Percentiles rank a stretch among this genome's conserved stretches.
Evolutionary conservation across 164 flowering plant species (phyloP).

Genomic region (Umbilicus rupestris): DNA sequence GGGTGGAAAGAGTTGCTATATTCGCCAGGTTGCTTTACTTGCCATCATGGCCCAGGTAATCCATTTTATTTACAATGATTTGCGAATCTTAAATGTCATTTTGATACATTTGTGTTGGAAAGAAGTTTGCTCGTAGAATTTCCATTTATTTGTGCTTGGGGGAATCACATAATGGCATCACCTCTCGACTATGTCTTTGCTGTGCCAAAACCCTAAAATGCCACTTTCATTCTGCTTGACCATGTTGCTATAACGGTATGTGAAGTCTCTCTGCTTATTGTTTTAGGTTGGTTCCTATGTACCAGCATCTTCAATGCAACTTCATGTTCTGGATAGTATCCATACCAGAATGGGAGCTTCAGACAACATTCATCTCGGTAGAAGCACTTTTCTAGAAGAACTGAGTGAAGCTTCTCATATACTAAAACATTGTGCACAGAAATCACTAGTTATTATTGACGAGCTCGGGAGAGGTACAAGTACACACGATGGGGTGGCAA

Average conservation of each 20-base stretch:
- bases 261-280: slow-evolving; percentile 18
- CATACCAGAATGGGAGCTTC: slow-evolving; percentile 92
- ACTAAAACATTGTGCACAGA: slow-evolving; percentile 47
- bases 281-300: slow-evolving; percentile 93
- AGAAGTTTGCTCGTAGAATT: not conserved
- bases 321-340: slow-evolving; percentile 79
- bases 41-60: slow-evolving; percentile 89
- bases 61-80: no score
- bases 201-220: not conserved
- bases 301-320: slow-evolving; percentile 74
- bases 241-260: slow-evolving; percentile 16
- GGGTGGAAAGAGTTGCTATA: slow-evolving; percentile 99
- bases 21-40: slow-evolving; percentile 96
- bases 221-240: not conserved
- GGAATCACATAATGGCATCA: not conserved
- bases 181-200: no score
- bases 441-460: slow-evolving; percentile 77
- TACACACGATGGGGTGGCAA: slow-evolving; percentile 94
- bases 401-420: slow-evolving; percentile 77
- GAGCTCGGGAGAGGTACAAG: slow-evolving; percentile 99
- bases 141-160: not conserved
- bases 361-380: slow-evolving; percentile 81
- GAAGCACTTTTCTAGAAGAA: slow-evolving; percentile 93
- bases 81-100: no score
- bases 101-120: not conserved